phyloP scores from a whole-genome alignment of 805 yeast genomes.

The Groenewaldozyma salmanticensis region DNA sequence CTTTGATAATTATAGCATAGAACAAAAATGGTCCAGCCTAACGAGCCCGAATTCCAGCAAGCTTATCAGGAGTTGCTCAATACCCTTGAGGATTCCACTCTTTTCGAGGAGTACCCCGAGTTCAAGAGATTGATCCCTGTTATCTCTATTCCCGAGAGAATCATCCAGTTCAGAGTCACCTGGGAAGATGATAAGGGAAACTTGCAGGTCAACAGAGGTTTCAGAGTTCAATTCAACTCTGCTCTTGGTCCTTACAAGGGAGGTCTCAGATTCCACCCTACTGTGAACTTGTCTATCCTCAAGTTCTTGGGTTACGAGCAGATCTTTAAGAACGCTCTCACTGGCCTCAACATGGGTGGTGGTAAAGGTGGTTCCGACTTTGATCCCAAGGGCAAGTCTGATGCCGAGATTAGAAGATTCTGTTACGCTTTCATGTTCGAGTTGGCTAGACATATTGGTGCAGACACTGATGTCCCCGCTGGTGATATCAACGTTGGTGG shows the following conservation, averaged over 20 bases:
- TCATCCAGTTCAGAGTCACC: slow-evolving; percentile 91
- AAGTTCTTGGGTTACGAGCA: slow-evolving; percentile 98
- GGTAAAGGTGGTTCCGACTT: slow-evolving; percentile 99
- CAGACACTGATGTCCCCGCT: slow-evolving; percentile 97
- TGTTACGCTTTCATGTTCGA: slow-evolving; percentile 94
- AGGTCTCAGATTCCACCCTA: slow-evolving; percentile 95
- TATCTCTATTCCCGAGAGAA: slow-evolving; percentile 90
- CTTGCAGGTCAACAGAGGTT: slow-evolving; percentile 91
- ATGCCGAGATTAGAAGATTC: slow-evolving; percentile 92
- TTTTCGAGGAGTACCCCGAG: slow-evolving; percentile 82
- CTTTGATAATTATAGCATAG: background rate
- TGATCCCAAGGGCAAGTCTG: slow-evolving; percentile 92
- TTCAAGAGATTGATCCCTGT: slow-evolving; percentile 82
- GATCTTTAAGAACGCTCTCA: slow-evolving; percentile 94
- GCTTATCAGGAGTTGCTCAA: slow-evolving; percentile 89
- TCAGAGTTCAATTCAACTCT: slow-evolving; percentile 97
- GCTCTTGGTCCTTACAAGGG: slow-evolving; percentile 99
- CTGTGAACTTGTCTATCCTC: slow-evolving; percentile 88
- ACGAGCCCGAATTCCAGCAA: slow-evolving; percentile 98
- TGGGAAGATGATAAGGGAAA: slow-evolving; percentile 96
- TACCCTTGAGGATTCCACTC: slow-evolving; percentile 83
- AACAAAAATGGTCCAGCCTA: slow-evolving; percentile 59
- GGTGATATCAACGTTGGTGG: slow-evolving; percentile 99
- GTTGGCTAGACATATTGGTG: slow-evolving; percentile 92
- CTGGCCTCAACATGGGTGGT: slow-evolving; percentile 98